Percentiles rank a stretch among this genome's conserved stretches.
phyloP scores from a whole-genome alignment of 148 eudicot species.

The Fagopyrum homotropicum region DNA sequence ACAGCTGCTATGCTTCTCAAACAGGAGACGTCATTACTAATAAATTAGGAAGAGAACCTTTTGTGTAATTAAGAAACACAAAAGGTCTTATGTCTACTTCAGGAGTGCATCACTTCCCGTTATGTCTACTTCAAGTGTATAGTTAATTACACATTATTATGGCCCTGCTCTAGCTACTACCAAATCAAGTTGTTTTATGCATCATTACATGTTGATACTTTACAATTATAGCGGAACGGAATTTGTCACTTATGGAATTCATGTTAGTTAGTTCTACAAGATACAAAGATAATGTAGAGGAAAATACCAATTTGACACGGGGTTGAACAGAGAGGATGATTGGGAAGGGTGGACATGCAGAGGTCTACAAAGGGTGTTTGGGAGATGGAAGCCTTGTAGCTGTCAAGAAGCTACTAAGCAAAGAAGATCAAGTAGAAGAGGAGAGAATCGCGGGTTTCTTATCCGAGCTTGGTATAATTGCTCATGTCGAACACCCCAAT shows the following conservation, averaged over 20 bases:
- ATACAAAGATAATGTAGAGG: neutral
- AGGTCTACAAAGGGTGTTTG: constrained; percentile 59
- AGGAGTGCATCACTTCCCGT: neutral
- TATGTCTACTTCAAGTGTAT: neutral
- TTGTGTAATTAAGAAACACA: neutral
- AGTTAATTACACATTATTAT: neutral
- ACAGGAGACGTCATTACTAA: neutral
- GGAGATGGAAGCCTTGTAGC: constrained; percentile 55
- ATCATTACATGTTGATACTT: neutral
- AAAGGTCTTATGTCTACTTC: neutral
- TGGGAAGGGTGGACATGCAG: constrained; percentile 72
- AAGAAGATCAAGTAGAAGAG: constrained; percentile 38
- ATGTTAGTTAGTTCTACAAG: neutral
- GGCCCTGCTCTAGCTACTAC: neutral
- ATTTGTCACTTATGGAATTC: neutral
- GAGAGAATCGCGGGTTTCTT: constrained; percentile 68
- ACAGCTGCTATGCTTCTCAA: neutral
- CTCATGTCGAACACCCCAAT: constrained; percentile 86
- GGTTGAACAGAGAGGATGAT: constrained; percentile 42
- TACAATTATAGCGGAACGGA: no score
- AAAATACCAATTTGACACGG: no score
- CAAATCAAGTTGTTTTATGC: neutral
- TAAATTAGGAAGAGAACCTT: neutral
- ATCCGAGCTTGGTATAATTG: constrained; percentile 85
- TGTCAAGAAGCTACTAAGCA: constrained; percentile 66